A percentile compares a stretch with the other conserved stretches of the same genome.
phyloP scores from a whole-genome alignment of 164 flowering plant species.

The Umbilicus rupestris region DNA sequence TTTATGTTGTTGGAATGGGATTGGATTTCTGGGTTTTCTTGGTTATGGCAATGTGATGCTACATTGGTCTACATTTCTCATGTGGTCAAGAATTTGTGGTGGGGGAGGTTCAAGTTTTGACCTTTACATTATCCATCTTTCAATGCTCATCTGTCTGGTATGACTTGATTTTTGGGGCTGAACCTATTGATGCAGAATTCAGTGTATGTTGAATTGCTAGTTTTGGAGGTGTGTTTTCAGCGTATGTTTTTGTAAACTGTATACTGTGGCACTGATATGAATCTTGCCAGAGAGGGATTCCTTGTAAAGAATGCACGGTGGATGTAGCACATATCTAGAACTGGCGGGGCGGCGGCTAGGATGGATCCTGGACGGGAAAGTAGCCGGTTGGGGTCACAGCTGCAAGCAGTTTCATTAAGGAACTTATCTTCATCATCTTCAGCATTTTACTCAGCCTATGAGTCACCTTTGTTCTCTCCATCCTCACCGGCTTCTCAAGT shows the following conservation, averaged over 20 bases:
- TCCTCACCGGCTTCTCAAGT: not conserved
- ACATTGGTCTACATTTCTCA: not conserved
- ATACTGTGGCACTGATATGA: not conserved
- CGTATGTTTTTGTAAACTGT: not conserved
- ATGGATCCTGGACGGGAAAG: not conserved
- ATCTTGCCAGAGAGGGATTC: not conserved
- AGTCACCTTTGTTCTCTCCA: slow-evolving; percentile 10
- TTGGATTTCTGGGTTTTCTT: not conserved
- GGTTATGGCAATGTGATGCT: not conserved
- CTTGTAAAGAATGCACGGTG: not conserved
- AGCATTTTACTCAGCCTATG: slow-evolving; percentile 3
- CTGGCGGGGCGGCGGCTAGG: too few species aligned
- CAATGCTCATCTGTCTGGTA: not conserved
- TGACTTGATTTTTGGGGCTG: not conserved
- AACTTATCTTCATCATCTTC: slow-evolving; percentile 9
- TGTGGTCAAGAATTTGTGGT: too few species aligned
- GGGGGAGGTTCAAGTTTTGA: not conserved
- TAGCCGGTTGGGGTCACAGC: not conserved
- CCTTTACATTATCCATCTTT: too few species aligned
- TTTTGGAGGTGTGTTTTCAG: too few species aligned
- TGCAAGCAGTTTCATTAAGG: not conserved
- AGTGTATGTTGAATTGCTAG: too few species aligned
- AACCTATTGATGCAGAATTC: not conserved
- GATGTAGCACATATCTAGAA: not conserved
- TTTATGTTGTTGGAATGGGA: not conserved